Evolutionary conservation across 2,329 filamentous ascomycete species (phyloP).

Genomic region (Leptosphaerulina australis): DNA sequence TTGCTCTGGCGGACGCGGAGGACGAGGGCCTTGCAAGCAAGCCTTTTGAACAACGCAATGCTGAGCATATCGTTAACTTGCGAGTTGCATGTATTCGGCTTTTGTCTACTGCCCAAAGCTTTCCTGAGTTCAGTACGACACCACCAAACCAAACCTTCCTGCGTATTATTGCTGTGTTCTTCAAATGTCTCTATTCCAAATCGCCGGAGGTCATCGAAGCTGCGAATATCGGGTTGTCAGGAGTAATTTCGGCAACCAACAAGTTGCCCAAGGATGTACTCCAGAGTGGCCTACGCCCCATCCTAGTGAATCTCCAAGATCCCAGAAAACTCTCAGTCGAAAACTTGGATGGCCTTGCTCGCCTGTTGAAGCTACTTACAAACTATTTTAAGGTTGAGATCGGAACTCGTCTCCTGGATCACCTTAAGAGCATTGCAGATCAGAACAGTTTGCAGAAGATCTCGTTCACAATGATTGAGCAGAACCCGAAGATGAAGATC

Average conservation of each 20-base stretch:
- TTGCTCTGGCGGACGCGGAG: slow-evolving; percentile 91
- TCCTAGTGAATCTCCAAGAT: slow-evolving; percentile 95
- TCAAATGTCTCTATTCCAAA: slow-evolving; percentile 95
- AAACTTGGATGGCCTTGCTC: slow-evolving; percentile 87
- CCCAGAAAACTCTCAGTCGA: slow-evolving; percentile 87
- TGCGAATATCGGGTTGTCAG: slow-evolving; percentile 86
- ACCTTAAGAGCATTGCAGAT: slow-evolving; percentile 89
- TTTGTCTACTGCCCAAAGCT: slow-evolving; percentile 88
- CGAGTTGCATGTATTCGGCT: slow-evolving; percentile 93
- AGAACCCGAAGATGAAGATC: slow-evolving; percentile 90
- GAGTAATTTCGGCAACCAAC: slow-evolving; percentile 83
- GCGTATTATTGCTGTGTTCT: slow-evolving; percentile 89
- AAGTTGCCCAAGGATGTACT: slow-evolving; percentile 95
- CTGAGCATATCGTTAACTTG: slow-evolving; percentile 88
- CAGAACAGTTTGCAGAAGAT: slow-evolving; percentile 80
- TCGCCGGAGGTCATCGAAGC: slow-evolving; percentile 91
- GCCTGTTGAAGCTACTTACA: slow-evolving; percentile 86
- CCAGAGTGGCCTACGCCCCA: slow-evolving; percentile 90
- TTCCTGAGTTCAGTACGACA: slow-evolving; percentile 85
- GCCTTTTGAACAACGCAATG: slow-evolving; percentile 91
- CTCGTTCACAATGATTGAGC: slow-evolving; percentile 93
- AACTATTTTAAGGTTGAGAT: slow-evolving; percentile 99
- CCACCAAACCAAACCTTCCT: slow-evolving; percentile 67
- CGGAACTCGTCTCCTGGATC: slow-evolving; percentile 87
- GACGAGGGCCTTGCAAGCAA: slow-evolving; percentile 87